Percentiles rank a stretch among this genome's conserved stretches.
These are phyloP conservation scores for Termitomyces titanicus DNA, from an alignment of 768 basidiomycete genomes.

Conservation along the genomic window DNA sequence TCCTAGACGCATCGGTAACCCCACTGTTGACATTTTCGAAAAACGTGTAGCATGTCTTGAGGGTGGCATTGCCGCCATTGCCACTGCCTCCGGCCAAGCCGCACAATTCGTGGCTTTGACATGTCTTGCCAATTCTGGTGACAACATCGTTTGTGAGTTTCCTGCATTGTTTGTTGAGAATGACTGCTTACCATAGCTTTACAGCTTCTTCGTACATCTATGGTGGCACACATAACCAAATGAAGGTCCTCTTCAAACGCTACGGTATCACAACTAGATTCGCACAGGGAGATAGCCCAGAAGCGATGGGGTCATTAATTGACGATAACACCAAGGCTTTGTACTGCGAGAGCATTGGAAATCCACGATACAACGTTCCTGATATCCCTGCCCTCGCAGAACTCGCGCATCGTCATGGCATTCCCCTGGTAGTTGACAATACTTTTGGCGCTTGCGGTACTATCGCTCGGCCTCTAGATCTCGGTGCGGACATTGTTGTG, in stretches of 20 bases:
- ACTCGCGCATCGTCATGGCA: constrained; percentile 56
- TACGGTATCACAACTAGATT: constrained; percentile 53
- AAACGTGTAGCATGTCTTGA: constrained; percentile 62
- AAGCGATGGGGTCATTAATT: constrained; percentile 45
- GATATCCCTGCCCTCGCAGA: constrained; percentile 54
- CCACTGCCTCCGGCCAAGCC: constrained; percentile 55
- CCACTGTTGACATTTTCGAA: constrained; percentile 52
- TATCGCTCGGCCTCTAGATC: constrained; percentile 21
- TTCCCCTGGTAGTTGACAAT: constrained; percentile 68
- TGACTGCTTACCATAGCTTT: background rate
- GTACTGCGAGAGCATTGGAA: constrained; percentile 59
- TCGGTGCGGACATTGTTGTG: constrained; percentile 33
- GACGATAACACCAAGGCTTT: constrained; percentile 58
- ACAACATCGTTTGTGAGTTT: constrained; percentile 63
- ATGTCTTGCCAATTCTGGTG: constrained; percentile 47
- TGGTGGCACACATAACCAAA: constrained; percentile 49
- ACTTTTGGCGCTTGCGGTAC: constrained; percentile 64
- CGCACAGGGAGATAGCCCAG: constrained; percentile 43
- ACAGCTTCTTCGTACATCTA: constrained; percentile 7
- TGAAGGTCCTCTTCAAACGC: constrained; percentile 45
- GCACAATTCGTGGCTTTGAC: constrained; percentile 61
- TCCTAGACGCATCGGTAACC: constrained; percentile 10
- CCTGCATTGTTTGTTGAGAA: constrained; percentile 10
- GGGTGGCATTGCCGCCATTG: constrained; percentile 58
- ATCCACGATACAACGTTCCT: constrained; percentile 53